These are phyloP conservation scores for Vicia villosa DNA, from an alignment of 306 rosid genomes.

Conservation along the genomic window DNA sequence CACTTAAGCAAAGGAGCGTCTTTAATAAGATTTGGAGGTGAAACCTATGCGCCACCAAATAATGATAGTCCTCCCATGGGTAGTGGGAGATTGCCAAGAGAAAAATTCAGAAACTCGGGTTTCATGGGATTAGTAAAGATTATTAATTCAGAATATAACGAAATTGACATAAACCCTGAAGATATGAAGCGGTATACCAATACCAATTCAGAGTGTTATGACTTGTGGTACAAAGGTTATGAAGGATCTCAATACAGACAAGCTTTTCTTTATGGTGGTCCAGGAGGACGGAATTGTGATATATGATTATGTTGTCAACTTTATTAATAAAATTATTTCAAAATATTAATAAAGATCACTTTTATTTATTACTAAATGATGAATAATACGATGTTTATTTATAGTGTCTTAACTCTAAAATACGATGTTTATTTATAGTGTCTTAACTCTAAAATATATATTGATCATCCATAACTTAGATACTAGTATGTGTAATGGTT, in stretches of 20 bases:
- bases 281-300: neutral
- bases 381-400: no score
- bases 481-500: no score
- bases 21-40: constrained; percentile 2
- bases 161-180: neutral
- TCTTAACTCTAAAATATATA: no score
- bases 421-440: no score
- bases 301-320: neutral
- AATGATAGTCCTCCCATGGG: constrained; percentile 19
- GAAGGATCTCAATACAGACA: neutral
- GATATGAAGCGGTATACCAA: neutral
- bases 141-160: neutral
- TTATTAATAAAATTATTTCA: no score
- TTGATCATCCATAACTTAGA: no score
- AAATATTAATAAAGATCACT: no score
- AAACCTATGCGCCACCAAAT: neutral
- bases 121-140: neutral
- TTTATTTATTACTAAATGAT: no score
- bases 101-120: neutral
- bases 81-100: neutral
- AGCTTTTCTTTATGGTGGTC: constrained; percentile 23
- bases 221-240: neutral
- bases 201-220: neutral
- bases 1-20: neutral
- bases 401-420: no score